A percentile compares a stretch with the other conserved stretches of the same genome.
Conservation (phyloP, 495 filamentous ascomycete genomes). For the Xylaria castorea region DNA sequence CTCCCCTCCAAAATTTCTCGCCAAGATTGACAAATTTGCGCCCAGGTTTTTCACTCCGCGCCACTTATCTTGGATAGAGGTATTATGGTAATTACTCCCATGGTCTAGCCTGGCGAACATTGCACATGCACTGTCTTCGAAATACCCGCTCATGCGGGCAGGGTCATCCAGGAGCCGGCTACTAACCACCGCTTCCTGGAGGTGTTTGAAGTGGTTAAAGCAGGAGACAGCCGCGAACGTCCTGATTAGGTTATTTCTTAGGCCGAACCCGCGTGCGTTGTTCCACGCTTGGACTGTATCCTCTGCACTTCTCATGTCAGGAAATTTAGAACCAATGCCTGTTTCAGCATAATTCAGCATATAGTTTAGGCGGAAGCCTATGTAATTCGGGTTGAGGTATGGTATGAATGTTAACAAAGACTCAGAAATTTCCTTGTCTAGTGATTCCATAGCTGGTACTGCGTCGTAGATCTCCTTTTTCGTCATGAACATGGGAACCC, state of each 20-base stretch:
- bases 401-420: neutral
- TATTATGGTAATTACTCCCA: neutral
- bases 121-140: neutral
- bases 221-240: neutral
- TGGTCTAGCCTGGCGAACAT: neutral
- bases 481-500: slow-evolving; percentile 1
- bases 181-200: neutral
- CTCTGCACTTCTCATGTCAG: neutral
- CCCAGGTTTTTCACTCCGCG: neutral
- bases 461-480: neutral
- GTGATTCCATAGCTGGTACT: neutral
- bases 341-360: neutral
- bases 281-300: neutral
- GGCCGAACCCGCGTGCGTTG: neutral
- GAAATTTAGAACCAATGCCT: neutral
- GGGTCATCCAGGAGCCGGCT: neutral
- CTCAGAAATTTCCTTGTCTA: neutral
- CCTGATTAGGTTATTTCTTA: neutral
- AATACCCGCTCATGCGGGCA: neutral
- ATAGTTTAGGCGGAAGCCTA: neutral
- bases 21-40: neutral
- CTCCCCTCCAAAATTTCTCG: neutral
- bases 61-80: neutral
- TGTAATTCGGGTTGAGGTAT: neutral
- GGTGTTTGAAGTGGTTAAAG: neutral